Base-by-base conservation (phyloP, 345 rosid genomes). In the Pistacia integerrima region DNA sequence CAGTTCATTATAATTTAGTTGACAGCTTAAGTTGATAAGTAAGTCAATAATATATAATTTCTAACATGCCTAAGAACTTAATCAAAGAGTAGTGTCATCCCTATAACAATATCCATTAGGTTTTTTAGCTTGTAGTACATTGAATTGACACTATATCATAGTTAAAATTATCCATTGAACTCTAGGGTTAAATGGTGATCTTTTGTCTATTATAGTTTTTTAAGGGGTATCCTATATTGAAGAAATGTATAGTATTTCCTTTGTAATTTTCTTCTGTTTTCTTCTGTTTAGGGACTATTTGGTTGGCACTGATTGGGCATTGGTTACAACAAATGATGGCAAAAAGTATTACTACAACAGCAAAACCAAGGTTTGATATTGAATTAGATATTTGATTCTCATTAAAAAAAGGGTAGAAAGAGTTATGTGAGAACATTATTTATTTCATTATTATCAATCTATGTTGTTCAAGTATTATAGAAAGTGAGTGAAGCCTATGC, bases 331-430 rank as follows among this genome's bases (percentile, higher is more conserved):
- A 72, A 93, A 84, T 78, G 98, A 96, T 81, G 97, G 97, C 25
- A 92, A 90, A 79, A 96, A 87, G 56, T 96, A 93, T 85, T 96
- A 96, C 89, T 91, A 90, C 87, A 91, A 93, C 84, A 88, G 66
- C 85, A 91, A 89, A 89, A 91, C 97, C 35, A 93, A 92, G 97
- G 99, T 91, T 84, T 35, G 60, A 16, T 61, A 1, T 11, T 58
- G 18, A 46, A 66, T 56, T 36, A 64, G 22, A 44, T 33, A 17
- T 60, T 36, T 49, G 64, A 35, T 61, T 41, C 44, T 41, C 44
- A 41, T 41, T 3, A 41, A 41, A 3, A 41, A 41, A 3, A 41
- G 6, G 6, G 6, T 41, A 41, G 5, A 36, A 36, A 36, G 11
- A 17, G 44, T 69, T 13, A 2, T 69, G 61, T 69, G 56, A 16